Percentiles rank a stretch among this genome's conserved stretches.
Evolutionary conservation across 768 basidiomycete species (phyloP).

Genomic region (Leccinum obscurum): DNA sequence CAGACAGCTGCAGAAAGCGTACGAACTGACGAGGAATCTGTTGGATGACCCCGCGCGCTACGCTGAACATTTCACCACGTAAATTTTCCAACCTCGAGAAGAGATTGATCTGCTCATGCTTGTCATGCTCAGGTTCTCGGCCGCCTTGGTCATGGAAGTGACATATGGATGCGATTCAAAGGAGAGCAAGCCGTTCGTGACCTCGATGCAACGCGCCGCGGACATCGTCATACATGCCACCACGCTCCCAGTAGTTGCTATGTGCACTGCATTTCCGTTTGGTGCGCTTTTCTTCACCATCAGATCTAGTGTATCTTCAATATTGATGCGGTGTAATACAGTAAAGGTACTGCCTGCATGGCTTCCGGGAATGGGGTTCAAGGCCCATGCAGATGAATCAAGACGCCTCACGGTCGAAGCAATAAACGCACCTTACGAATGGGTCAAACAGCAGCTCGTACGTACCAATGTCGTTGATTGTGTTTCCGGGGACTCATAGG

Average conservation of each 20-base stretch:
- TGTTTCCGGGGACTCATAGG: background rate
- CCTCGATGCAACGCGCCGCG: conserved; percentile 7
- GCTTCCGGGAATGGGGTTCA: background rate
- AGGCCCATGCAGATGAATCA: background rate
- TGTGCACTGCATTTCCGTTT: background rate
- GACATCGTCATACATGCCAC: background rate
- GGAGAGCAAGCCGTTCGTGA: conserved; percentile 1
- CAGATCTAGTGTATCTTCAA: background rate
- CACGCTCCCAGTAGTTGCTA: background rate
- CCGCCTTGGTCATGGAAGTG: background rate
- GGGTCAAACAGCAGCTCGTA: background rate
- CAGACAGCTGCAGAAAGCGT: background rate
- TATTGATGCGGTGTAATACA: background rate
- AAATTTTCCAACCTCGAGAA: background rate
- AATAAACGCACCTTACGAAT: background rate
- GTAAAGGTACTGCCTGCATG: background rate
- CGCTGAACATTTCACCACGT: background rate
- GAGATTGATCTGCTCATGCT: background rate
- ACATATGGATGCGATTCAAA: background rate
- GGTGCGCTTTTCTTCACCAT: background rate
- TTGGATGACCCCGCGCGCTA: background rate
- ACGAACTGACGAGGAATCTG: background rate
- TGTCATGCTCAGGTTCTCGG: background rate
- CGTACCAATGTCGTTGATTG: background rate
- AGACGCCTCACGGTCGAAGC: background rate